A percentile compares a stretch with the other conserved stretches of the same genome.
Evolutionary conservation across 352 stramenopile species (phyloP).

Genomic region (Thalassiosira hispida): DNA sequence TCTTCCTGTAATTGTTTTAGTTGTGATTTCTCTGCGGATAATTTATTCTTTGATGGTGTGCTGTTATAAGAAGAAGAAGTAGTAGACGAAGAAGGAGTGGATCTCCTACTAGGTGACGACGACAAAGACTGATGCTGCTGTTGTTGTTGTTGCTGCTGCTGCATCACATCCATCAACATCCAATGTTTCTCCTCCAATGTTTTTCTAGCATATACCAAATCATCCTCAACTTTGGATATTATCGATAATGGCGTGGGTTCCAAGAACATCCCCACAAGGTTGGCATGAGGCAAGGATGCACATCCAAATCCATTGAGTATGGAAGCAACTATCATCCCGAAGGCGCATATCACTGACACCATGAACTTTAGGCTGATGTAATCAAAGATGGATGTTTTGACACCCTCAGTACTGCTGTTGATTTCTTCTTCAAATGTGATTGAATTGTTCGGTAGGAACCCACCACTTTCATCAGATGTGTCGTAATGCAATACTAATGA

Average conservation of each 20-base stretch:
- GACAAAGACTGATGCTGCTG: not conserved
- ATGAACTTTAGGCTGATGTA: conserved; percentile 27
- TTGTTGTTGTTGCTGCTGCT: not conserved
- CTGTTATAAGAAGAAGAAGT: not conserved
- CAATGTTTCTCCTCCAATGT: conserved; percentile 53
- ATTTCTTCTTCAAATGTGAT: not conserved
- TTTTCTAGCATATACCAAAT: conserved; percentile 53
- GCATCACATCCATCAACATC: conserved; percentile 10
- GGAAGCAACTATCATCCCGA: conserved; percentile 70
- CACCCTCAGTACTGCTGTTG: not conserved
- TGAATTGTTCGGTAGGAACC: not conserved
- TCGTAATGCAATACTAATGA: conserved; percentile 20
- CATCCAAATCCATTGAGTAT: conserved; percentile 79
- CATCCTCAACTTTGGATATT: conserved; percentile 62
- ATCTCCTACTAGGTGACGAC: no score
- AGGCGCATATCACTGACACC: conserved; percentile 62
- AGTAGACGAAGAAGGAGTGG: not conserved
- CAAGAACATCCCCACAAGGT: conserved; percentile 69
- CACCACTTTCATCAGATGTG: not conserved
- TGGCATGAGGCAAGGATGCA: conserved; percentile 75
- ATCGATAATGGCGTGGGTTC: conserved; percentile 54
- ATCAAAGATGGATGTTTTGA: not conserved
- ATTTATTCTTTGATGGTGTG: not conserved
- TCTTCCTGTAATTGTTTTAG: conserved; percentile 42
- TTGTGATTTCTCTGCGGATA: conserved; percentile 16